Evolutionary conservation across 1,139 yeast genomes (phyloP), one percentile per base, ranked within the genome.

Genomic region (Saccharomyces hybrid): DNA sequence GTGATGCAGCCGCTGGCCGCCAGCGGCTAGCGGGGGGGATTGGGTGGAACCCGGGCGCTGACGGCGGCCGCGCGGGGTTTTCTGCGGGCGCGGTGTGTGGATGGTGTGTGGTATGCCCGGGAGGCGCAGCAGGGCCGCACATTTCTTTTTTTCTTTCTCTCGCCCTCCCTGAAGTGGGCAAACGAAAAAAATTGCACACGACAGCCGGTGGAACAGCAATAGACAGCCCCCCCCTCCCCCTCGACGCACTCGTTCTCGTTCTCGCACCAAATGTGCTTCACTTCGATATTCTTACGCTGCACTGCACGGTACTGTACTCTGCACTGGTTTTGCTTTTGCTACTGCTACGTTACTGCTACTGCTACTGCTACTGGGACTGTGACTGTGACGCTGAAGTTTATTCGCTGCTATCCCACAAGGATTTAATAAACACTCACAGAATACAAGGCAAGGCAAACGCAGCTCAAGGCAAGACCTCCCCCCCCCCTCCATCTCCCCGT

Each of bases 11-110:
- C n/a, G 4, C 1, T 31, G 16, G 16, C 16, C 16, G 16, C 16
- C 2, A 2, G 16, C 16, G 16, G 16, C 16, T 16, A 16, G 14
- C 16, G 24, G 44, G 19, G 12, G 24, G 3, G 21, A 21, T 38
- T 38, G 44, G 44, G 44, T 38, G 44, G 12, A 34, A 5, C n/a
- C 6, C 6, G 24, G 5, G 5, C 9, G 16, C 44, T 38, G 44
- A 38, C 44, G 24, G 19, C 44, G 24, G 44, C 44, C 44, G 44
- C 44, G 44, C 44, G 44, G 44, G 44, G 44, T 38, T 38, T 38
- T 38, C 24, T 16, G 24, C 16, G 2, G 12, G 44, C 16, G 44
- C 11, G 44, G 24, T 38, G 44, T 38, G 24, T 12, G 21, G 44
- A 3, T 38, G 44, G 24, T 14, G 12, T 19, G 12, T 38, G 44